Conservation (phyloP, 2,329 filamentous ascomycete genomes). For the Geosmithia flava region DNA sequence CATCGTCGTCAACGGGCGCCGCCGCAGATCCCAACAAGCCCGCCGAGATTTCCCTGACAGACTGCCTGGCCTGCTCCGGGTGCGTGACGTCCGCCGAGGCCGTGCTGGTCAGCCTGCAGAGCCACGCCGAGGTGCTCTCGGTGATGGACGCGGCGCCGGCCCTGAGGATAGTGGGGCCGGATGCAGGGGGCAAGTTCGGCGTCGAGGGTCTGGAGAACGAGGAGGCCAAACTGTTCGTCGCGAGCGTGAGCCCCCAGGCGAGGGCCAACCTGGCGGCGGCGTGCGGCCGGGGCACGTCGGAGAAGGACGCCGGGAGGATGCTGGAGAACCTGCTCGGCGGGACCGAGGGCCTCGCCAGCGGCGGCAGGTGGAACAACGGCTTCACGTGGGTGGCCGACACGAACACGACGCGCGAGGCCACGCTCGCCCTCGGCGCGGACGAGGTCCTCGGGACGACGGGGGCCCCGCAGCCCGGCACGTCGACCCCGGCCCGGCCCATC, state of each 20-base stretch:
- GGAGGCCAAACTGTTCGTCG: slow-evolving; percentile 71
- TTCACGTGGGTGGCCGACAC: slow-evolving; percentile 91
- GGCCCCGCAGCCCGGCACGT: not conserved
- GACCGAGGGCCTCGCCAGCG: slow-evolving; percentile 51
- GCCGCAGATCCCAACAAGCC: slow-evolving; percentile 41
- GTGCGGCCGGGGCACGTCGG: slow-evolving; percentile 58
- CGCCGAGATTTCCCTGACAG: slow-evolving; percentile 88
- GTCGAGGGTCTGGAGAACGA: slow-evolving; percentile 42
- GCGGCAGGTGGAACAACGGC: slow-evolving; percentile 59
- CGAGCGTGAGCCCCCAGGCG: slow-evolving; percentile 84
- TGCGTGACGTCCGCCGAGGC: slow-evolving; percentile 97
- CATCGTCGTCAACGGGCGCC: slow-evolving; percentile 28
- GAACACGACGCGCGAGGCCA: slow-evolving; percentile 68
- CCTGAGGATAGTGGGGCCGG: slow-evolving; percentile 23
- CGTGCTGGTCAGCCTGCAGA: slow-evolving; percentile 89
- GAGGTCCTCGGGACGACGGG: slow-evolving; percentile 40
- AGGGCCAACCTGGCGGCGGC: slow-evolving; percentile 81
- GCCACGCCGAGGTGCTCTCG: slow-evolving; percentile 78
- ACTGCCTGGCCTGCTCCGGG: slow-evolving; percentile 93
- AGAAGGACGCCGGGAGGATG: slow-evolving; percentile 67
- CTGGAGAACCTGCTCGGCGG: slow-evolving; percentile 66
- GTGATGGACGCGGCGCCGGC: slow-evolving; percentile 59
- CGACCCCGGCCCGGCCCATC: slow-evolving; percentile 38
- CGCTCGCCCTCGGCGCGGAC: slow-evolving; percentile 66
- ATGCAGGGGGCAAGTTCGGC: slow-evolving; percentile 16